Evolutionary conservation across 176 grass and related monocot species (phyloP).

Genomic region (Lolium multiflorum): DNA sequence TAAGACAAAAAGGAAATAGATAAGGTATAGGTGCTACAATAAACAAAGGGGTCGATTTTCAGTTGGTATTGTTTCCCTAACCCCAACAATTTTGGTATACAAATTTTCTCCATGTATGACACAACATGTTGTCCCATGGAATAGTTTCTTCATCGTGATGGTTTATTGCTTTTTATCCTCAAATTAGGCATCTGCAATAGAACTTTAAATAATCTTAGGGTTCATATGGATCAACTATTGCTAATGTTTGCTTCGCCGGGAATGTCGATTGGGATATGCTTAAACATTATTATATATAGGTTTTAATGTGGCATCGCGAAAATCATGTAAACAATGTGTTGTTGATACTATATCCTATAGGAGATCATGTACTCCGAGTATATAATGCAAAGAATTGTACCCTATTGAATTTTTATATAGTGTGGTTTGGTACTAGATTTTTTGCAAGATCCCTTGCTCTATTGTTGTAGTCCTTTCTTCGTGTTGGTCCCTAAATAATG

Average conservation of each 20-base stretch:
- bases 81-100: neutral
- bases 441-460: neutral
- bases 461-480: neutral
- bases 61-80: neutral
- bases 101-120: neutral
- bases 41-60: neutral
- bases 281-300: neutral
- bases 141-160: neutral
- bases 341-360: neutral
- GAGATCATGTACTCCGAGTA: neutral
- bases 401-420: neutral
- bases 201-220: neutral
- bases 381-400: neutral
- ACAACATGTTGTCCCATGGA: neutral
- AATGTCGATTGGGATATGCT: neutral
- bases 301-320: neutral
- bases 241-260: neutral
- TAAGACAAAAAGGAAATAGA: too few relatives aligned
- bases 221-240: neutral
- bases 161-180: neutral
- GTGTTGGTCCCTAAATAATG: neutral
- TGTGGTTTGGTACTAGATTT: neutral
- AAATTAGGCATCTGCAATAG: neutral
- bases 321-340: neutral
- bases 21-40: neutral